phyloP scores from a whole-genome alignment of 1,139 yeast species.

The Lodderomyces parapsilosis region DNA sequence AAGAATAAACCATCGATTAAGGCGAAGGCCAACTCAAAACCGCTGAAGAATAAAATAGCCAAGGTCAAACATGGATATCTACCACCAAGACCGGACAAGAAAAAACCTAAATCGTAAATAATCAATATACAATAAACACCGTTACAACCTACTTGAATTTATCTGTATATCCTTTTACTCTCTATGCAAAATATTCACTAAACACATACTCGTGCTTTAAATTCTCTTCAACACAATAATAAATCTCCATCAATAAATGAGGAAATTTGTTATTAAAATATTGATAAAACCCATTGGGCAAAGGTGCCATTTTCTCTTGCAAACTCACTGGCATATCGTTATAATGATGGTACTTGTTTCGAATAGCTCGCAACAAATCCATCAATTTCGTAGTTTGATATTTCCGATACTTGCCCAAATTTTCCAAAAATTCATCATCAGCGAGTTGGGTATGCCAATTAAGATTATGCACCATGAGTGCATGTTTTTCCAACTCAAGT shows the following conservation, averaged over 20 bases:
- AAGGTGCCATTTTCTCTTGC: constrained; percentile 63
- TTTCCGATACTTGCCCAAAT: constrained; percentile 86
- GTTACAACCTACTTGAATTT: neutral
- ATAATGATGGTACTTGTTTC: constrained; percentile 92
- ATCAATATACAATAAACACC: neutral
- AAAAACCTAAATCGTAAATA: neutral
- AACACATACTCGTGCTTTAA: constrained; percentile 63
- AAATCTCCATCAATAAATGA: constrained; percentile 69
- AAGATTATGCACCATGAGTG: constrained; percentile 51
- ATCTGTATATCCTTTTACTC: neutral
- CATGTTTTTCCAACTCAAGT: constrained; percentile 55
- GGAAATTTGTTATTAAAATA: constrained; percentile 81
- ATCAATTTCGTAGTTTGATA: constrained; percentile 75
- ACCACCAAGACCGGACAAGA: neutral
- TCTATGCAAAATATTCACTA: constrained; percentile 11
- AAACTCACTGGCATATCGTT: constrained; percentile 78
- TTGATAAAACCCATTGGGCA: constrained; percentile 79
- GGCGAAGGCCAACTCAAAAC: neutral
- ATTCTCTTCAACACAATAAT: constrained; percentile 58
- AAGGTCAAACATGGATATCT: constrained; percentile 3
- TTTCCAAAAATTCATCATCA: constrained; percentile 69
- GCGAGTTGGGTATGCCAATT: constrained; percentile 77
- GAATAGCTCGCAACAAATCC: constrained; percentile 83
- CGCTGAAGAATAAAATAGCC: neutral
- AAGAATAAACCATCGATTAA: neutral